Evolutionary conservation across 371 early-diverging fungal species (phyloP).

Genomic region (Mortierella sp.): DNA sequence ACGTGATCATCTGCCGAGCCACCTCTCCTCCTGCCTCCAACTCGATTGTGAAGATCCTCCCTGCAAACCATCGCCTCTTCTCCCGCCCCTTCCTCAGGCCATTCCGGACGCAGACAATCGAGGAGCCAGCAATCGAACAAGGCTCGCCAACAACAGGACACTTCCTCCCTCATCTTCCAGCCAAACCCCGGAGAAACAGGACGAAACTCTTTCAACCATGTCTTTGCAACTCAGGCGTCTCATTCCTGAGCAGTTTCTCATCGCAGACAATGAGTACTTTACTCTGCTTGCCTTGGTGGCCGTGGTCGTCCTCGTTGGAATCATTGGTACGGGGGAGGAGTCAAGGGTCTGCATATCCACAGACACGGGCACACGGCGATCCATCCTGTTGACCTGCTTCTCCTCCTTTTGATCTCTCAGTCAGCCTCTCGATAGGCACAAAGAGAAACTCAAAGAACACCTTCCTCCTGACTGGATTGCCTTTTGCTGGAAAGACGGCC

Average conservation of each 20-base stretch:
- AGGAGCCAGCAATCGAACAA: not conserved
- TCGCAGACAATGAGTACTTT: constrained; percentile 32
- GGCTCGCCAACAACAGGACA: not conserved
- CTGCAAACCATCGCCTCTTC: too few species aligned
- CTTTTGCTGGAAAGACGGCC: constrained; percentile 68
- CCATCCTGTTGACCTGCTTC: not conserved
- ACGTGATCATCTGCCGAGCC: too few species aligned
- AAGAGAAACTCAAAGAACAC: constrained; percentile 57
- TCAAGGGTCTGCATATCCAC: too few species aligned
- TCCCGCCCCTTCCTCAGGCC: too few species aligned
- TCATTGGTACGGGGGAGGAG: constrained; percentile 13
- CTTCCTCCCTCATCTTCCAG: not conserved
- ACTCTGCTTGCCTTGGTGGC: constrained; percentile 18
- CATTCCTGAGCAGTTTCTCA: constrained; percentile 40
- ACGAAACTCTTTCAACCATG: constrained; percentile 10
- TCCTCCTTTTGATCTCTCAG: not conserved
- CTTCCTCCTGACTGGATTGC: constrained; percentile 64
- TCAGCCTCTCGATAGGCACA: constrained; percentile 17
- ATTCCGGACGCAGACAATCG: too few species aligned
- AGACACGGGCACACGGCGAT: not conserved
- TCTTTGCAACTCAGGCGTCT: constrained; percentile 15
- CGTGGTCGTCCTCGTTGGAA: constrained; percentile 17
- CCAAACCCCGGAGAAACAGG: not conserved
- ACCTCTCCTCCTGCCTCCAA: too few species aligned
- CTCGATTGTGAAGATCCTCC: too few species aligned